phyloP scores from a whole-genome alignment of 2,329 filamentous ascomycete species.

The Ophiocordyceps sinensis region DNA sequence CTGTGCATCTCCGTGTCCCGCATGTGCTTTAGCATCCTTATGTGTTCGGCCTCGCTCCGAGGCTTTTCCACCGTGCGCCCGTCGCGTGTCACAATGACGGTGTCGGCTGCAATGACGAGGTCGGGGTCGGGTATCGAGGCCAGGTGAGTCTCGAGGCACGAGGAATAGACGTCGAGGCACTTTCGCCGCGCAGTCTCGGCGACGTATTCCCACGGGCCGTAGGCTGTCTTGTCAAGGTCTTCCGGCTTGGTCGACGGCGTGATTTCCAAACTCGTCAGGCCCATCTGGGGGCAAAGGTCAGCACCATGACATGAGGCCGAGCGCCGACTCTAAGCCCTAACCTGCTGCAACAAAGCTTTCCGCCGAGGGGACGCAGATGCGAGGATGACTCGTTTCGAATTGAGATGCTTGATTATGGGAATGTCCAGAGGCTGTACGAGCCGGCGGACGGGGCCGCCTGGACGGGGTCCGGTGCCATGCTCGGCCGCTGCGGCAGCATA shows the following conservation, averaged over 20 bases:
- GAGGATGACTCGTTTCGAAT: slow-evolving; percentile 69
- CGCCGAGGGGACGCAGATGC: slow-evolving; percentile 81
- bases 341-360: slow-evolving; percentile 63
- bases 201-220: slow-evolving; percentile 83
- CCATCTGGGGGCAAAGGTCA: slow-evolving; percentile 39
- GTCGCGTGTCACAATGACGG: slow-evolving; percentile 63
- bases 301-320: neutral
- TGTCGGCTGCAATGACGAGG: slow-evolving; percentile 82
- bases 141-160: slow-evolving; percentile 26
- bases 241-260: slow-evolving; percentile 73
- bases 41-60: slow-evolving; percentile 63
- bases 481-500: slow-evolving; percentile 27
- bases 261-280: slow-evolving; percentile 70
- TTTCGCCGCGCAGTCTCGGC: slow-evolving; percentile 75
- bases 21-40: slow-evolving; percentile 69
- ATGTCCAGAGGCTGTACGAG: slow-evolving; percentile 58
- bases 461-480: slow-evolving; percentile 15
- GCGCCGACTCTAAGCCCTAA: slow-evolving; percentile 14
- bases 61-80: slow-evolving; percentile 88
- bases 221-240: slow-evolving; percentile 60
- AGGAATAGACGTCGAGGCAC: slow-evolving; percentile 54
- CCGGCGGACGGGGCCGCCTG: slow-evolving; percentile 22
- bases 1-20: slow-evolving; percentile 65
- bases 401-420: slow-evolving; percentile 63
- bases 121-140: slow-evolving; percentile 51